Evolutionary conservation across 371 early-diverging fungal species (phyloP), one percentile per base, ranked within the genome.

Genomic region (Mucor saturninus): DNA sequence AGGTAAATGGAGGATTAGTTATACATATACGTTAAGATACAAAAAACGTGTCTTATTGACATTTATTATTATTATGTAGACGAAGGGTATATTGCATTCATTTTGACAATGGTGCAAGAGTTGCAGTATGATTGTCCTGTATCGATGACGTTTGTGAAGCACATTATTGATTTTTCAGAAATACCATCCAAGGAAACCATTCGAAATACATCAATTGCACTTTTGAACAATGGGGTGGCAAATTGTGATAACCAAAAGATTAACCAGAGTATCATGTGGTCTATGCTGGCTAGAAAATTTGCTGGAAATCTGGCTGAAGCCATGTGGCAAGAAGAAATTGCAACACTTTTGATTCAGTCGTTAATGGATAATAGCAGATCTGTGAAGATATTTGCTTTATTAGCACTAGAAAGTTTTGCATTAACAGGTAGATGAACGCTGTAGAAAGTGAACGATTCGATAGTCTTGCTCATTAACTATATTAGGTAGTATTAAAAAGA

Each of bases 121-220:
- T 46, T 80, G 8, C 63, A 72, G 40, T 61, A 69, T 2, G 71
- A 77, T 5, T 80, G 76, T 28, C 76, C 83, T 2, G 69, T 83
- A 14, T 77, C 86, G 0, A 77, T 83, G 59, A 75, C 81, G 0
- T 83, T 85, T 54, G 60, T 83, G 9, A 76, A 76, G 52, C 86
- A 85, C 59, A 73, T 85, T 40, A 72, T 85, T 56, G 86, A 85
- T 56, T 73, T 76, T 56, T 77, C 80, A 5, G 74, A 72, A 8
- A 58, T 80, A n/a, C 80, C 80, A 5, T 68, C 74, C 3, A 69
- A 68, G 52, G 56, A 63, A 29, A 75, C 77, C 11, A 52, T 67
- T 2, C 31, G 11, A 4, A 21, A 31, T 10, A 42, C 43, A 57
- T 53, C 54, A 21, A 39, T 31, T 3, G 35, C 31, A 31, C 46